phyloP scores from a whole-genome alignment of 768 basidiomycete species.

The Leccinum subtestaceum region DNA sequence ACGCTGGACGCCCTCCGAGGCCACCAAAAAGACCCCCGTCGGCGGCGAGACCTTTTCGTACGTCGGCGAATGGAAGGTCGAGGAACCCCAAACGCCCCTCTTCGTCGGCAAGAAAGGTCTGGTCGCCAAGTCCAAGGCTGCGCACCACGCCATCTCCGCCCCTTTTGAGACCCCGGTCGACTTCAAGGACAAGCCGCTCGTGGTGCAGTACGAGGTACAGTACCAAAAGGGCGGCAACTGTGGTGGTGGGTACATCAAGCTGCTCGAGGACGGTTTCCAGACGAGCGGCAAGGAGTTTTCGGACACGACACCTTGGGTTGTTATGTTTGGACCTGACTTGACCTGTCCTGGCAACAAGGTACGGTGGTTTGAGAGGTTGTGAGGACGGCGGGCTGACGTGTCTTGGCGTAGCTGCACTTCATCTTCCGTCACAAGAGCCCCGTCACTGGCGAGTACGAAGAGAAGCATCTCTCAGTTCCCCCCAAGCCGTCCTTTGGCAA shows the following conservation, averaged over 20 bases:
- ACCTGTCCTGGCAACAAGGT: conserved; percentile 93
- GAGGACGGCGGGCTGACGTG: conserved; percentile 2
- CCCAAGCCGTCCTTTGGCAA: conserved; percentile 88
- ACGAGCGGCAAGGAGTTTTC: conserved; percentile 90
- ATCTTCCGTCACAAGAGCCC: conserved; percentile 99
- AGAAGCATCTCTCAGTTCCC: conserved; percentile 88
- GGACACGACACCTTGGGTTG: conserved; percentile 89
- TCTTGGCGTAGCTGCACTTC: conserved; percentile 75
- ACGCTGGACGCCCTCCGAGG: conserved; percentile 95
- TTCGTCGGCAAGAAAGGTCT: conserved; percentile 87
- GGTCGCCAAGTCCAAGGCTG: conserved; percentile 95
- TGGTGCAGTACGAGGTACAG: conserved; percentile 98
- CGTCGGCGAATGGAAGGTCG: conserved; percentile 96
- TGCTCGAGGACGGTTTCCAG: conserved; percentile 92
- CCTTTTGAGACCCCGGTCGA: conserved; percentile 76
- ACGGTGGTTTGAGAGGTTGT: conserved; percentile 2
- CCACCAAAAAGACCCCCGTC: conserved; percentile 96
- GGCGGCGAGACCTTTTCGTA: conserved; percentile 96
- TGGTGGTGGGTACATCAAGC: conserved; percentile 98
- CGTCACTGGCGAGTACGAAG: conserved; percentile 87
- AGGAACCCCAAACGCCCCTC: conserved; percentile 75
- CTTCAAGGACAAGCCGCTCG: conserved; percentile 81
- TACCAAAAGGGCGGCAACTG: conserved; percentile 99
- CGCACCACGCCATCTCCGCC: conserved; percentile 97
- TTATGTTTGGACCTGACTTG: conserved; percentile 98